Conservation (phyloP, 495 filamentous ascomycete genomes). For the Trypethelium eluteriae region DNA sequence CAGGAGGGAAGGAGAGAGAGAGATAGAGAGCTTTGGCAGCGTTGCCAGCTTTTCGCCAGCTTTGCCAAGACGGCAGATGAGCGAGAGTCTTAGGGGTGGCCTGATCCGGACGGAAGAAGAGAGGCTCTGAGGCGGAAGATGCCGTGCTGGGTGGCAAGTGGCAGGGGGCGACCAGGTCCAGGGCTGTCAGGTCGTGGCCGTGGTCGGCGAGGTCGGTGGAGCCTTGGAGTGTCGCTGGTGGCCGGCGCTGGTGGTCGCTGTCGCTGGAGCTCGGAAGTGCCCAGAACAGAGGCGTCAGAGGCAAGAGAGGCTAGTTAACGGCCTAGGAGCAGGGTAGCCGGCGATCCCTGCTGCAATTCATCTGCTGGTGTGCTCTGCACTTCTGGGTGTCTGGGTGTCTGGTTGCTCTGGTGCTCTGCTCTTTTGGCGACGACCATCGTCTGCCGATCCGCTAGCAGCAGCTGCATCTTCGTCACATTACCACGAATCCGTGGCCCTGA, state of each 20-base stretch:
- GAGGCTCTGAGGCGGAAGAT: conserved; percentile 12
- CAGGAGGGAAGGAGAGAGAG: too few relatives aligned
- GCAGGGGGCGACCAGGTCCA: neutral
- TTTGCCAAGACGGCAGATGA: neutral
- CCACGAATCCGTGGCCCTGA: neutral
- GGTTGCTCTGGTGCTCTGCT: too few relatives aligned
- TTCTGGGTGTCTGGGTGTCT: too few relatives aligned
- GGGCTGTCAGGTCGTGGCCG: too few relatives aligned
- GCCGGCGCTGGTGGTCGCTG: too few relatives aligned
- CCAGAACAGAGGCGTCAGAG: conserved; percentile 2
- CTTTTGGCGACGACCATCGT: conserved; percentile 4
- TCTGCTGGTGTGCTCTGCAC: neutral
- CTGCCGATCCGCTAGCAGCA: conserved; percentile 7
- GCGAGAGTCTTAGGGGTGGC: neutral
- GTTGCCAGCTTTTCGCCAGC: neutral
- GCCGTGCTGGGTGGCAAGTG: neutral
- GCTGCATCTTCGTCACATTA: conserved; percentile 12
- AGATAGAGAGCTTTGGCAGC: too few relatives aligned
- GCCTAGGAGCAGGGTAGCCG: too few relatives aligned
- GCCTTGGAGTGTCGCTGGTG: too few relatives aligned
- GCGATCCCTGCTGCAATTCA: conserved; percentile 8
- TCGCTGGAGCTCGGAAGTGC: neutral
- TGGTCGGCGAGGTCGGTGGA: too few relatives aligned
- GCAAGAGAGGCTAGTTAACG: neutral
- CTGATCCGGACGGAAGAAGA: neutral